Percentiles rank a stretch among this genome's conserved stretches.
Evolutionary conservation across 2,329 filamentous ascomycete genomes (phyloP).

Genomic region (Alternaria sp.): DNA sequence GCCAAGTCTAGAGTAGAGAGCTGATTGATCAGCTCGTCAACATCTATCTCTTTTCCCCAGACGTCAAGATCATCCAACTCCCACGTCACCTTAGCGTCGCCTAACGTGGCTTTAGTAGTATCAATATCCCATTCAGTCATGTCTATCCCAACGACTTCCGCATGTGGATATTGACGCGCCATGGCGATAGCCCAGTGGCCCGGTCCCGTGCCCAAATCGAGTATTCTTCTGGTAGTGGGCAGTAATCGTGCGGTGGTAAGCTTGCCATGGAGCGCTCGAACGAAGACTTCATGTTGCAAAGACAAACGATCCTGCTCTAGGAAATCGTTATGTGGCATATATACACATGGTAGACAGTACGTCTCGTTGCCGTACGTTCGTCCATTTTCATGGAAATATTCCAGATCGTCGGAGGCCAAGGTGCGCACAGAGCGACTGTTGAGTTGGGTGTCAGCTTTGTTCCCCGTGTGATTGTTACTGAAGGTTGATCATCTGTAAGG

Average conservation of each 20-base stretch:
- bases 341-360: constrained; percentile 69
- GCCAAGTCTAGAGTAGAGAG: constrained; percentile 39
- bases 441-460: constrained; percentile 13
- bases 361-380: constrained; percentile 68
- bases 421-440: constrained; percentile 49
- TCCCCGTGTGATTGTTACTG: neutral
- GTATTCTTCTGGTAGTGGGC: constrained; percentile 39
- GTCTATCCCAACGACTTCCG: constrained; percentile 61
- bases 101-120: constrained; percentile 54
- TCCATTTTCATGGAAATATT: constrained; percentile 67
- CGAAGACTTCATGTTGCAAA: constrained; percentile 69
- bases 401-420: constrained; percentile 59
- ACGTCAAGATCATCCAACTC: constrained; percentile 52
- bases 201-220: constrained; percentile 59
- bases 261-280: constrained; percentile 51
- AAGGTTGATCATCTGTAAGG: neutral
- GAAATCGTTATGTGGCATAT: constrained; percentile 57
- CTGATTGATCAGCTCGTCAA: constrained; percentile 37
- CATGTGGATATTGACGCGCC: constrained; percentile 54
- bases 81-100: constrained; percentile 42
- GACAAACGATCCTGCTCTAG: constrained; percentile 69
- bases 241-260: constrained; percentile 48
- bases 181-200: constrained; percentile 61
- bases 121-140: constrained; percentile 61
- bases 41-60: constrained; percentile 40